Conservation (phyloP, 176 grass and related monocot species). For the Musa beccarii region DNA sequence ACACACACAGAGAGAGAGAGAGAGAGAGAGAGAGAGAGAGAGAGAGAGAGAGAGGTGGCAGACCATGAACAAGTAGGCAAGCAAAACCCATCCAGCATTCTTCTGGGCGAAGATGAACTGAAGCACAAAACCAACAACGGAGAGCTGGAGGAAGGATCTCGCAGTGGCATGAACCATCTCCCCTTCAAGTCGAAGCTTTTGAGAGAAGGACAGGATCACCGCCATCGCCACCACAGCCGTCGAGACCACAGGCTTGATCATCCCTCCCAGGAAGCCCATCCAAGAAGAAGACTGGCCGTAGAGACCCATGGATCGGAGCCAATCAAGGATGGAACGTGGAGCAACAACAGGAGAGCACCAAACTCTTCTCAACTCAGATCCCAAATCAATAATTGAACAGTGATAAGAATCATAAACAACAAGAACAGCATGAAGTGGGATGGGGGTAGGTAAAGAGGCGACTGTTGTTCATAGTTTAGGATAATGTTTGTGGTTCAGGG, state of each 20-base stretch:
- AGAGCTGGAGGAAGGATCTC: constrained; percentile 11
- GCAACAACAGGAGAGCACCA: too few species aligned
- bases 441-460: too few species aligned
- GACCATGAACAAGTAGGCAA: constrained; percentile 18
- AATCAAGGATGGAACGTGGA: background rate
- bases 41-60: background rate
- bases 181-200: background rate
- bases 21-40: too few species aligned
- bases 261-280: background rate
- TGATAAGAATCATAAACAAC: too few species aligned
- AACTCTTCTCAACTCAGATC: too few species aligned
- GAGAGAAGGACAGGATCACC: background rate
- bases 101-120: constrained; percentile 14
- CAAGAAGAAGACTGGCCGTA: background rate
- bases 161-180: constrained; percentile 5
- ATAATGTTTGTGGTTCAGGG: too few species aligned
- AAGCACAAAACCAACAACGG: constrained; percentile 2
- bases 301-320: background rate
- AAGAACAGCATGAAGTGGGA: too few species aligned
- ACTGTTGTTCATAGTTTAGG: too few species aligned
- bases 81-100: background rate
- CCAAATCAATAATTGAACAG: too few species aligned
- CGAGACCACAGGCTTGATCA: constrained; percentile 8
- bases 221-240: constrained; percentile 3
- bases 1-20: too few species aligned